Conservation (phyloP, 768 basidiomycete species). For the Rhodotorula babjevae region DNA sequence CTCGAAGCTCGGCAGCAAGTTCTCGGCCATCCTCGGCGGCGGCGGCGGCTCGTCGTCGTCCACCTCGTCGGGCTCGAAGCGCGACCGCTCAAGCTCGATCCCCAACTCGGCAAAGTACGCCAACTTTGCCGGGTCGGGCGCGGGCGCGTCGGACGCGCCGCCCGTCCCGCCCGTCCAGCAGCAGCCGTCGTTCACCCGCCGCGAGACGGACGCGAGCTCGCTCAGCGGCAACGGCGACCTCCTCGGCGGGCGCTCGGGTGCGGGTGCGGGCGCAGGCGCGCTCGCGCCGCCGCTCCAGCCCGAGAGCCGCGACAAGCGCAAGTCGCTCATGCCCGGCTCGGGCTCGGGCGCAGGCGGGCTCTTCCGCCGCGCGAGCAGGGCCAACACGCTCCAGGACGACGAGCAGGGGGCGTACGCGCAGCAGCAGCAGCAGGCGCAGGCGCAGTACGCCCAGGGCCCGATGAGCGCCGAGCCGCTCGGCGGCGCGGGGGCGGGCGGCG, state of each 20-base stretch:
- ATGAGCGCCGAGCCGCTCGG: not conserved
- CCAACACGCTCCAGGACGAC: not conserved
- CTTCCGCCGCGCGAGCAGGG: constrained; percentile 18
- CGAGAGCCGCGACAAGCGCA: constrained; percentile 1
- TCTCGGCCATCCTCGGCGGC: constrained; percentile 30
- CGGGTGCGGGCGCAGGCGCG: not conserved
- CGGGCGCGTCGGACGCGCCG: not conserved
- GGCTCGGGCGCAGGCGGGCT: not conserved
- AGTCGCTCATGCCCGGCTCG: constrained; percentile 21
- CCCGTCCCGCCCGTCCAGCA: not conserved
- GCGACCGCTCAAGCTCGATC: constrained; percentile 33
- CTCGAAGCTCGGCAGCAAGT: constrained; percentile 10
- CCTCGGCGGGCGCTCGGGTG: not conserved
- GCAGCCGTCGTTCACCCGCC: constrained; percentile 1
- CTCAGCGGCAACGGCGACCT: not conserved
- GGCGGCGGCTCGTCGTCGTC: too few species aligned
- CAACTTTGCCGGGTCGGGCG: constrained; percentile 3
- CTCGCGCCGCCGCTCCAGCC: constrained; percentile 15
- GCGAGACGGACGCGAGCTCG: constrained; percentile 2
- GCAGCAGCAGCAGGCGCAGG: not conserved
- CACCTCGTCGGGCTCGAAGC: not conserved
- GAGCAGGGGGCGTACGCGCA: too few species aligned
- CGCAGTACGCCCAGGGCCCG: not conserved
- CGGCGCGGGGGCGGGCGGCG: not conserved
- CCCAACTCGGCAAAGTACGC: constrained; percentile 33